These are phyloP conservation scores for Penicillium maclennaniae DNA, from an alignment of 495 filamentous ascomycete species.

Conservation along the genomic window DNA sequence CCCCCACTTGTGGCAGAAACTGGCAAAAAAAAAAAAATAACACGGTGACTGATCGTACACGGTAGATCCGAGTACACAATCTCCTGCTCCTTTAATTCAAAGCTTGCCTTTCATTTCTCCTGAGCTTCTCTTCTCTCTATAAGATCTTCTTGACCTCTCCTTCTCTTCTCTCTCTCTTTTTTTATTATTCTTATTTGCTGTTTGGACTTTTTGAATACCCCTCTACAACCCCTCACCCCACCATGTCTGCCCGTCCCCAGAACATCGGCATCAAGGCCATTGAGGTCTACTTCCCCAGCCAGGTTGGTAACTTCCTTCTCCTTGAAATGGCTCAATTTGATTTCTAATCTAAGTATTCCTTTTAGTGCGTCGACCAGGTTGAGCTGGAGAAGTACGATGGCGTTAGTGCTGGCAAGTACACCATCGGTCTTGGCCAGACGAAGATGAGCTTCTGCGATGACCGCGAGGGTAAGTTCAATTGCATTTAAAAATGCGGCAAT, in stretches of 20 bases:
- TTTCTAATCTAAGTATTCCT: constrained; percentile 24
- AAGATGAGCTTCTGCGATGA: constrained; percentile 99
- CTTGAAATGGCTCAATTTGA: constrained; percentile 10
- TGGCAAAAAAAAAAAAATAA: constrained; percentile 14
- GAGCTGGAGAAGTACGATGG: constrained; percentile 99
- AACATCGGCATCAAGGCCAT: constrained; percentile 99
- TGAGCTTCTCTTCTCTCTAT: not conserved
- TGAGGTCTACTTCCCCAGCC: constrained; percentile 96
- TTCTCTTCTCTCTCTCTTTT: constrained; percentile 2
- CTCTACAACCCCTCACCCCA: constrained; percentile 33
- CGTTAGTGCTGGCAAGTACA: constrained; percentile 92
- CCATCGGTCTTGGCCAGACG: constrained; percentile 97
- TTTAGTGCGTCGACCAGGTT: constrained; percentile 89
- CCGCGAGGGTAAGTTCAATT: constrained; percentile 71
- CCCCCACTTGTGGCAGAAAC: constrained; percentile 5
- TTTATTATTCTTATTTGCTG: not conserved
- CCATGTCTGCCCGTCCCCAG: constrained; percentile 83
- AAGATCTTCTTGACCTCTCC: constrained; percentile 1
- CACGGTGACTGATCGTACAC: constrained; percentile 32
- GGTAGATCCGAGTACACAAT: constrained; percentile 34
- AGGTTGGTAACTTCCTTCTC: constrained; percentile 59
- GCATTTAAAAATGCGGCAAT: not conserved
- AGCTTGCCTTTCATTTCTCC: not conserved
- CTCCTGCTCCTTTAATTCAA: constrained; percentile 17
- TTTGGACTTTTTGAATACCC: not conserved